Conservation (phyloP, 371 early-diverging fungal species). For the Mortierella sp. region DNA sequence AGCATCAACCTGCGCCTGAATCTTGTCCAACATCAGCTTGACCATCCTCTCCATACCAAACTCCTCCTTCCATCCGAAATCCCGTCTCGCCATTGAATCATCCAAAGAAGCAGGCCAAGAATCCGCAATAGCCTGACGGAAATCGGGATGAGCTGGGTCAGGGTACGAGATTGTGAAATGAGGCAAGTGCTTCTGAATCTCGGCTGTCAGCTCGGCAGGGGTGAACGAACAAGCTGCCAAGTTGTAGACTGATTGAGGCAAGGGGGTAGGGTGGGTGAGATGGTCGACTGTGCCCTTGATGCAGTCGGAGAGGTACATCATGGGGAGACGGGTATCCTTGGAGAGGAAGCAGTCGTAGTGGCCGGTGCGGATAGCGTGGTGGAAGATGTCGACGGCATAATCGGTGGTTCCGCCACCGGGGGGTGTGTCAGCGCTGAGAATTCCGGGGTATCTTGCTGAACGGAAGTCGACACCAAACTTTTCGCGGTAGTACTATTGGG, state of each 20-base stretch:
- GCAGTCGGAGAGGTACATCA: constrained; percentile 75
- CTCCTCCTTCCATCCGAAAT: constrained; percentile 72
- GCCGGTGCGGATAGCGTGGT: constrained; percentile 64
- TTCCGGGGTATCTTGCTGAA: constrained; percentile 71
- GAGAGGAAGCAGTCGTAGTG: constrained; percentile 66
- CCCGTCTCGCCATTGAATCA: constrained; percentile 64
- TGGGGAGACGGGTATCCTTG: constrained; percentile 66
- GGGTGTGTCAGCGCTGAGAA: constrained; percentile 69
- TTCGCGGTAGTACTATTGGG: constrained; percentile 65
- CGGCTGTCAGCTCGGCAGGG: constrained; percentile 63
- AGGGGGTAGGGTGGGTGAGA: constrained; percentile 59
- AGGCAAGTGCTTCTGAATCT: constrained; percentile 62
- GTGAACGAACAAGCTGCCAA: constrained; percentile 69
- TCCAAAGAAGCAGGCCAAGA: constrained; percentile 72
- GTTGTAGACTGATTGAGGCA: constrained; percentile 69
- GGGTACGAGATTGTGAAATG: constrained; percentile 67
- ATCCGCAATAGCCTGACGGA: constrained; percentile 72
- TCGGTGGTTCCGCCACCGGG: constrained; percentile 76
- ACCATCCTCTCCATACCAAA: constrained; percentile 63
- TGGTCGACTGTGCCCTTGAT: constrained; percentile 70
- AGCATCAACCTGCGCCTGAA: constrained; percentile 52
- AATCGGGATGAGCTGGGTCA: constrained; percentile 60
- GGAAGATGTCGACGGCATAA: constrained; percentile 75
- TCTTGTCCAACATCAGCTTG: constrained; percentile 57
- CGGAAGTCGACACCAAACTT: constrained; percentile 73